phyloP scores from a whole-genome alignment of 345 rosid genomes.

The Pistacia atlantica region DNA sequence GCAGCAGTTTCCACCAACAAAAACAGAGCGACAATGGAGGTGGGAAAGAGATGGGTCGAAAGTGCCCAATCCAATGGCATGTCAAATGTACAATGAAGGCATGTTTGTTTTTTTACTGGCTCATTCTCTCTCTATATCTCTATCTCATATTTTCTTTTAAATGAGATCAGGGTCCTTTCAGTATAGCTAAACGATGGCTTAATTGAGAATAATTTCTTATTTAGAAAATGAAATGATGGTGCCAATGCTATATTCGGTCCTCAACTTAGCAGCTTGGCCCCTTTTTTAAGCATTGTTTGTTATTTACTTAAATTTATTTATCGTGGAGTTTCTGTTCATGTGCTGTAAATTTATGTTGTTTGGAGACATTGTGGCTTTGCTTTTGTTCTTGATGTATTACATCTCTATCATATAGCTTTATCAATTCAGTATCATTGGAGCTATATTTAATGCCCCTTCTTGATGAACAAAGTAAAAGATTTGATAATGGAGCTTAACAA shows the following conservation, averaged over 20 bases:
- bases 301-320: neutral
- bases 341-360: neutral
- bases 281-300: neutral
- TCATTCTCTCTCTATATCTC: neutral
- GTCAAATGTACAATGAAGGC: slow-evolving; percentile 65
- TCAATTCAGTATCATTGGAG: neutral
- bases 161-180: too few relatives aligned
- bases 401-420: neutral
- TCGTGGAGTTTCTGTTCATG: neutral
- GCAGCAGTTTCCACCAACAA: slow-evolving; percentile 44
- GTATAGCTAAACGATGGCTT: too few relatives aligned
- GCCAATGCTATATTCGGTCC: neutral
- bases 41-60: slow-evolving; percentile 81
- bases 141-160: neutral
- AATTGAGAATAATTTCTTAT: too few relatives aligned
- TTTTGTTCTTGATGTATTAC: neutral
- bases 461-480: neutral
- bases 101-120: slow-evolving; percentile 18
- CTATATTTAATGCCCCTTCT: too few relatives aligned
- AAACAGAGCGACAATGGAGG: slow-evolving; percentile 64
- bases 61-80: slow-evolving; percentile 51
- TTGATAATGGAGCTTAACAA: neutral
- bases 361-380: neutral
- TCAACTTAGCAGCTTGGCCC: neutral
- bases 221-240: too few relatives aligned